Evolutionary conservation across 2,329 filamentous ascomycete species (phyloP), one percentile per base, ranked within the genome.

Genomic region (Gaeumannomyces sp.): DNA sequence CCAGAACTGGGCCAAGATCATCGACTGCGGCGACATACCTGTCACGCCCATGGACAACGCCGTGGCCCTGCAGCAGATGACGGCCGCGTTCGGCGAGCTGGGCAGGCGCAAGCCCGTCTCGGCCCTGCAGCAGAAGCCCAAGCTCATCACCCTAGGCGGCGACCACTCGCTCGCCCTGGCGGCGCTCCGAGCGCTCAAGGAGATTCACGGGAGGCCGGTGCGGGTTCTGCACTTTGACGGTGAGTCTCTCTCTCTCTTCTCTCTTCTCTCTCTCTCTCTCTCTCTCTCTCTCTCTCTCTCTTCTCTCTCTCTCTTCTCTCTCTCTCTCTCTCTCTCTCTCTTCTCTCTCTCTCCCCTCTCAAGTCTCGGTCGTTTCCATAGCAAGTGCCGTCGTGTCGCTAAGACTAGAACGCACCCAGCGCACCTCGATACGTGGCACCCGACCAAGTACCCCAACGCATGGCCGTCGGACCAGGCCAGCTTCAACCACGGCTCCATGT

Each of bases 11-110:
- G 90, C 91, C 0, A 86, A 80, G 56, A 86, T 97, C 66, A 80
- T 94, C 62, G 93, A 97, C 79, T 97, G 93, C 75, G 93, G 93
- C 60, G 93, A 97, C 74, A 92, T 97, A 65, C 92, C 93, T 33
- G 82, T 96, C 69, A 91, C 89, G 0, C 93, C 93, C 0, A 89
- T 96, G 70, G 92, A 97, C 78, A 97, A 97, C 74, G 86, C 81
- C 1, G 80, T 96, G 22, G 93, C 93, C 0, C 79, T 93, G 64
- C 80, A 83, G 59, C 93, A 97, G 77, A 96, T 97, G 92, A 91
- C 85, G 38, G 86, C 89, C 72, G 92, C 91, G 0, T 93, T 91
- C 74, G 79, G 82, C 8, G 89, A 93, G 76, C 86, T 96, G 3
- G 81, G 80, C 35, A 72, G 69, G 53, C 74, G 79, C 4, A 28